These are phyloP conservation scores for Stromatinia cepivora DNA, from an alignment of 2,329 filamentous ascomycete species.

Conservation along the genomic window DNA sequence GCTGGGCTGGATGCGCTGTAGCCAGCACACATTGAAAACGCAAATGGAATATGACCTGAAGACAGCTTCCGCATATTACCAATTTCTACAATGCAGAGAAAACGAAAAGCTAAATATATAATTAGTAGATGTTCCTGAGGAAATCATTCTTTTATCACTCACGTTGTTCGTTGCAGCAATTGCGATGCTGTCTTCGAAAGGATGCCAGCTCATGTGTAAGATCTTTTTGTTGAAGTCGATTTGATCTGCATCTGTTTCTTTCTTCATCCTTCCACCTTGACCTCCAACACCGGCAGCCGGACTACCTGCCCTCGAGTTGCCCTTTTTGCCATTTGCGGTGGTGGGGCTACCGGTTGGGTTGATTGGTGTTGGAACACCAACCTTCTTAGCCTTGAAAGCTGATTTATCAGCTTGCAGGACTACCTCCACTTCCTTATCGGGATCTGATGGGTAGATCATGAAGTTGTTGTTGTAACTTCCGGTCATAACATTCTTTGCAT, in stretches of 20 bases:
- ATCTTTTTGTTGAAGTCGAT: slow-evolving; percentile 99
- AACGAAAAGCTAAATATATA: slow-evolving; percentile 63
- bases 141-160: slow-evolving; percentile 46
- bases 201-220: slow-evolving; percentile 99
- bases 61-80: slow-evolving; percentile 33
- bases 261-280: slow-evolving; percentile 92
- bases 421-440: slow-evolving; percentile 94
- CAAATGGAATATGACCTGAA: slow-evolving; percentile 39
- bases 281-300: slow-evolving; percentile 72
- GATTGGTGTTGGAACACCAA: slow-evolving; percentile 95
- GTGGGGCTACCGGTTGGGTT: slow-evolving; percentile 76
- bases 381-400: slow-evolving; percentile 99
- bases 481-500: slow-evolving; percentile 99
- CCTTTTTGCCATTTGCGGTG: slow-evolving; percentile 77
- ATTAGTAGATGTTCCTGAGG: slow-evolving; percentile 27
- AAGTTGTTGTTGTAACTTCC: slow-evolving; percentile 99
- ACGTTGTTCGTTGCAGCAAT: slow-evolving; percentile 99
- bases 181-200: slow-evolving; percentile 98
- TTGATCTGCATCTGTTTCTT: slow-evolving; percentile 98
- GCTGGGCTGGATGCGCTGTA: slow-evolving; percentile 32
- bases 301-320: slow-evolving; percentile 81
- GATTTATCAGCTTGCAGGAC: slow-evolving; percentile 98
- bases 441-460: slow-evolving; percentile 99
- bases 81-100: slow-evolving; percentile 69
- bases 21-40: slow-evolving; percentile 39